Percentiles rank a stretch among this genome's conserved stretches.
These are phyloP conservation scores for Lipomyces spencermartinsiae DNA, from an alignment of 805 yeast genomes.

Conservation along the genomic window DNA sequence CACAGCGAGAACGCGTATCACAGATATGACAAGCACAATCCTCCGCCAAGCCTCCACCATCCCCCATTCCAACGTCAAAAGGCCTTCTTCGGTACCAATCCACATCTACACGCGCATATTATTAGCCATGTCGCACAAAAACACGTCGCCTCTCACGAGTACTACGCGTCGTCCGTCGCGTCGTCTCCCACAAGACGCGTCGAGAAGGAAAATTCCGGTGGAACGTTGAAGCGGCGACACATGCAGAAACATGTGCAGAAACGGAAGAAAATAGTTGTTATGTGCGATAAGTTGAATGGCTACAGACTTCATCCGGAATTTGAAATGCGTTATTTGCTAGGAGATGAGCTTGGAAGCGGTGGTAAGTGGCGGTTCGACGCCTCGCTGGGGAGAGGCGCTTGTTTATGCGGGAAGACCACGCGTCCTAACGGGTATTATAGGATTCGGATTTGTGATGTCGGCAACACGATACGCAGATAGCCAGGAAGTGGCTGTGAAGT, in stretches of 20 bases:
- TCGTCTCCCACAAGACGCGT: slow-evolving; percentile 7
- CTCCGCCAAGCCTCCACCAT: slow-evolving; percentile 13
- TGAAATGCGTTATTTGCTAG: slow-evolving; percentile 27
- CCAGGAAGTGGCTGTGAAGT: slow-evolving; percentile 34
- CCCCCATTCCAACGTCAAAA: slow-evolving; percentile 13
- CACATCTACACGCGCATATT: neutral
- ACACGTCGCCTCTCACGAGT: neutral
- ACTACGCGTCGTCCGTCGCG: neutral
- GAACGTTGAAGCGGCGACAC: neutral
- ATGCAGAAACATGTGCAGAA: slow-evolving; percentile 1
- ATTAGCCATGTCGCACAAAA: neutral
- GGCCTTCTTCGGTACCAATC: neutral
- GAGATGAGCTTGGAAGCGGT: slow-evolving; percentile 37
- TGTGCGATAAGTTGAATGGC: slow-evolving; percentile 28
- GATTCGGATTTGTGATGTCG: slow-evolving; percentile 38
- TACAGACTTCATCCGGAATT: slow-evolving; percentile 26
- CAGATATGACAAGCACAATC: neutral
- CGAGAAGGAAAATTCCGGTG: neutral
- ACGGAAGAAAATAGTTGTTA: slow-evolving; percentile 26
- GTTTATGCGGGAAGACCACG: neutral
- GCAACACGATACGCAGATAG: slow-evolving; percentile 23
- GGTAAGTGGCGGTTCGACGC: slow-evolving; percentile 23
- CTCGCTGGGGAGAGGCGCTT: neutral
- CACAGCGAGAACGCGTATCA: slow-evolving; percentile 4
- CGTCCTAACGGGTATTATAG: slow-evolving; percentile 16